Evolutionary conservation across 208 protist genomes (phyloP), one percentile per base, ranked within the genome.

Genomic region (Vickermania ingenoplastis): DNA sequence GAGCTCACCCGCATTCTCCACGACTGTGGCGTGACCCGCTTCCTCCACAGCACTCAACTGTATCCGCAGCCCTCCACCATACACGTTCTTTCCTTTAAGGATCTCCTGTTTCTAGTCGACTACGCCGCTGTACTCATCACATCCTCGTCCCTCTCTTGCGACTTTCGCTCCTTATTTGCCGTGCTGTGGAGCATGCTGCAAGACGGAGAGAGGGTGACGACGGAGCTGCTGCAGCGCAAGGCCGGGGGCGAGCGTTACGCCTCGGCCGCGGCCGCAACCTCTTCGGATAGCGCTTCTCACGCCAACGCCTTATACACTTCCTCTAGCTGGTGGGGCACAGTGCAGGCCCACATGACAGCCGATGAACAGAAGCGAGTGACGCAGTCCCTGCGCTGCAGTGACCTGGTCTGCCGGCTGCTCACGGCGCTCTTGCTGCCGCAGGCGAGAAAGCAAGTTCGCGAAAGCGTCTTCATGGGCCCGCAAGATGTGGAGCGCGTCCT

Each of bases 151-250:
- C 41, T 91, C 17, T 59, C 62, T 0, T 91, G 82, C 63, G 80
- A 91, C 57, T 85, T 83, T 60, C 41, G 58, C 29, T 74, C 77
- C 29, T 69, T 91, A 14, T 77, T 62, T 0, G 61, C 68, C 5
- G 67, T 91, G 26, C 60, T 91, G 26, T 91, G 83, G 80, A 77
- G 74, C 26, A 83, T 86, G 64, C 57, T 69, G 45, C 71, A 71
- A 61, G 36, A 77, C 29, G 68, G 64, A 1, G 79, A 79, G 22
- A 55, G 59, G 4, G 81, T 21, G 74, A 84, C 53, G 65, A 53
- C 14, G 60, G 63, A 72, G 27, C 41, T 59, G 1, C 17, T 25
- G 41, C 26, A 61, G 3, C 41, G 31, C 2, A 24, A 61, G 22
- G 51, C 31, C n/a, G 57, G 49, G 1, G 7, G 41, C 14, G 57